phyloP scores from a whole-genome alignment of 2,329 filamentous ascomycete species.

The Drechslerella stenobrocha region DNA sequence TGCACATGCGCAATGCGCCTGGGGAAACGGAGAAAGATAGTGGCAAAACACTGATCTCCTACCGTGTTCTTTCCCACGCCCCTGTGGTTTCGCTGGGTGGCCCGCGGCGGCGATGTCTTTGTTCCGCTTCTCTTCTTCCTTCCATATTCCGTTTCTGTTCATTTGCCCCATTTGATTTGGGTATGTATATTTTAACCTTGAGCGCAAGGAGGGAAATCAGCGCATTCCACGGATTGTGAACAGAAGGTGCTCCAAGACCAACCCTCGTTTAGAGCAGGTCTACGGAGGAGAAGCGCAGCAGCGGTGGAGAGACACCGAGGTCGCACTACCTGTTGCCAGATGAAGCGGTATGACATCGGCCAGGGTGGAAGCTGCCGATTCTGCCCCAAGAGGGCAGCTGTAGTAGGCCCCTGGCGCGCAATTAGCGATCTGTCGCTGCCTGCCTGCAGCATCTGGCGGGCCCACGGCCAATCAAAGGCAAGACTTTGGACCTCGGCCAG shows the following conservation, averaged over 20 bases:
- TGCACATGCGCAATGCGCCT: neutral
- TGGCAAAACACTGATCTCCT: conserved; percentile 28
- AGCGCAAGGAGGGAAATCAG: conserved; percentile 17
- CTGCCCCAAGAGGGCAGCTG: conserved; percentile 35
- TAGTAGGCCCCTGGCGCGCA: neutral
- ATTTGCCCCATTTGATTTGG: neutral
- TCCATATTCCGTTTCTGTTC: conserved; percentile 17
- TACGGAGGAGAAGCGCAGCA: conserved; percentile 12
- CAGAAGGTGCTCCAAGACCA: conserved; percentile 22
- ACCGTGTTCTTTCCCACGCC: no score
- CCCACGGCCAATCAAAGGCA: conserved; percentile 15
- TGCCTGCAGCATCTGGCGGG: neutral
- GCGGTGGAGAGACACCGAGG: conserved; percentile 10
- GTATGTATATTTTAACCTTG: neutral
- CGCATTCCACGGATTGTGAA: conserved; percentile 27
- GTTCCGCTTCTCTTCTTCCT: neutral
- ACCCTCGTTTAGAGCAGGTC: conserved; percentile 18
- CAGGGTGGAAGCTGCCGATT: conserved; percentile 27
- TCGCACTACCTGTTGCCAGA: conserved; percentile 21
- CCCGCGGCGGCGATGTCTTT: conserved; percentile 6
- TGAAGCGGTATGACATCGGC: conserved; percentile 13
- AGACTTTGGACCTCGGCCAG: neutral
- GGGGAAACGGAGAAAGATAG: conserved; percentile 11
- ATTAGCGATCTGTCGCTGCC: conserved; percentile 25
- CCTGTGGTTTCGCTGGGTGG: no score